Percentiles rank a stretch among this genome's conserved stretches.
phyloP scores from a whole-genome alignment of 2,329 filamentous ascomycete genomes.

The Didymella glomerata region DNA sequence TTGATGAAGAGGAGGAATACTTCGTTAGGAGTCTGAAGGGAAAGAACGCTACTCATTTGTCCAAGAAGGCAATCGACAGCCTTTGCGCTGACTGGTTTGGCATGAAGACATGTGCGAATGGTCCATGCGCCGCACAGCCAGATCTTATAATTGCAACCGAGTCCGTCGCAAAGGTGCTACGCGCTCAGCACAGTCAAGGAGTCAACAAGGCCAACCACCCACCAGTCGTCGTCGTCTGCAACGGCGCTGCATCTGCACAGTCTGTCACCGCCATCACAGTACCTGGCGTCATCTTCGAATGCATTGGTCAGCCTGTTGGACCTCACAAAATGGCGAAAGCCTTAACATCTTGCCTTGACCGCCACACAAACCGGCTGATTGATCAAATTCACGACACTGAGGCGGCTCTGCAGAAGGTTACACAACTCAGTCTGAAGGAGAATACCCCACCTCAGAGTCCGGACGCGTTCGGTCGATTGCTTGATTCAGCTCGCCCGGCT shows the following conservation, averaged over 20 bases:
- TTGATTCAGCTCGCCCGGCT: conserved; percentile 34
- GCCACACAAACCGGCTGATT: conserved; percentile 35
- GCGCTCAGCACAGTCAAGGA: conserved; percentile 36
- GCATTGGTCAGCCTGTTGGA: conserved; percentile 48
- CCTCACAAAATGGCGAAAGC: conserved; percentile 52
- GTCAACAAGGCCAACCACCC: conserved; percentile 29
- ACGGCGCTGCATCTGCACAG: conserved; percentile 47
- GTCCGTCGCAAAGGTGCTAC: conserved; percentile 40
- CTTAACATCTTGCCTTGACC: conserved; percentile 45
- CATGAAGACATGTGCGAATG: conserved; percentile 37
- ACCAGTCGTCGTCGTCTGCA: conserved; percentile 48
- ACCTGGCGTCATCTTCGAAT: conserved; percentile 47
- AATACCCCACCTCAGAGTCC: conserved; percentile 29
- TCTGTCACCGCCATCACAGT: conserved; percentile 48
- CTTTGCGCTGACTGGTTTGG: conserved; percentile 50
- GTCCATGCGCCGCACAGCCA: conserved; percentile 24
- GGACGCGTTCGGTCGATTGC: conserved; percentile 10
- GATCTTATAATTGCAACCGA: conserved; percentile 48
- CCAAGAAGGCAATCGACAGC: conserved; percentile 43
- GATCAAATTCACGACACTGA: conserved; percentile 25
- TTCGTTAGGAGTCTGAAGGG: conserved; percentile 44
- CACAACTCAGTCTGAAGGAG: conserved; percentile 41
- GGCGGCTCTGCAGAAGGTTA: conserved; percentile 26
- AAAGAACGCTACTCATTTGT: conserved; percentile 43
- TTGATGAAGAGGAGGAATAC: conserved; percentile 45